Conservation (phyloP, 306 rosid species). For the Arachis hypogaea region DNA sequence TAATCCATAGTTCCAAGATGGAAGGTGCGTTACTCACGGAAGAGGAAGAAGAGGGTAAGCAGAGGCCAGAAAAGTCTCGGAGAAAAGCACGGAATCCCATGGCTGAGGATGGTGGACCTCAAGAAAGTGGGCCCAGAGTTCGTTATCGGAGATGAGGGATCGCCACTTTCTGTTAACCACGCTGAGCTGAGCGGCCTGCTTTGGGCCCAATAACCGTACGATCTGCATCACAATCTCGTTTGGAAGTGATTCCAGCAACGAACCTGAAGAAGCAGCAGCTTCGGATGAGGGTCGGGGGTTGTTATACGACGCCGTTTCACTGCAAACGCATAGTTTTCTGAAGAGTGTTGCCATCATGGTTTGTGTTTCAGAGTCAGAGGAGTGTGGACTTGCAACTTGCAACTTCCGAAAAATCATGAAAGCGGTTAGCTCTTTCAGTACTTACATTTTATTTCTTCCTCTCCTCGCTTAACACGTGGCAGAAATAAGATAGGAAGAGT, state of each 20-base stretch:
- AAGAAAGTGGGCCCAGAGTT: slow-evolving; percentile 61
- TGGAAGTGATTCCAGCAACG: slow-evolving; percentile 62
- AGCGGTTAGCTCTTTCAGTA: no score
- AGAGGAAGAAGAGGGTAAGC: slow-evolving; percentile 47
- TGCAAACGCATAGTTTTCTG: slow-evolving; percentile 65
- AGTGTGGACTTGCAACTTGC: background rate
- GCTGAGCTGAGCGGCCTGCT: slow-evolving; percentile 49
- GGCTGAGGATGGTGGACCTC: slow-evolving; percentile 31
- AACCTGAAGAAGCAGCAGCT: slow-evolving; percentile 34
- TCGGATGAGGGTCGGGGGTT: background rate
- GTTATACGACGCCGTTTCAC: slow-evolving; percentile 49
- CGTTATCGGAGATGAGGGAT: slow-evolving; percentile 45
- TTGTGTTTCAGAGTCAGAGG: background rate
- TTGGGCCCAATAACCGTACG: slow-evolving; percentile 55
- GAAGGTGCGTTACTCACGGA: slow-evolving; percentile 36
- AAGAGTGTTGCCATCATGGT: slow-evolving; percentile 49
- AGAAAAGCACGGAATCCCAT: slow-evolving; percentile 50
- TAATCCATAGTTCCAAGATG: no score
- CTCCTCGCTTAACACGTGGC: no score
- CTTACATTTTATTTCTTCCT: no score
- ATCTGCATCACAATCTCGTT: slow-evolving; percentile 56
- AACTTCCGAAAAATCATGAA: no score
- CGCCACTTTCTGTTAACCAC: slow-evolving; percentile 51
- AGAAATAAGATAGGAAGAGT: no score
- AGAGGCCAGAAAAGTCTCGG: slow-evolving; percentile 50